Evolutionary conservation across 108 stramenopile species (phyloP), one percentile per base, ranked within the genome.

Genomic region (Pseudonitzschia delicatissima): DNA sequence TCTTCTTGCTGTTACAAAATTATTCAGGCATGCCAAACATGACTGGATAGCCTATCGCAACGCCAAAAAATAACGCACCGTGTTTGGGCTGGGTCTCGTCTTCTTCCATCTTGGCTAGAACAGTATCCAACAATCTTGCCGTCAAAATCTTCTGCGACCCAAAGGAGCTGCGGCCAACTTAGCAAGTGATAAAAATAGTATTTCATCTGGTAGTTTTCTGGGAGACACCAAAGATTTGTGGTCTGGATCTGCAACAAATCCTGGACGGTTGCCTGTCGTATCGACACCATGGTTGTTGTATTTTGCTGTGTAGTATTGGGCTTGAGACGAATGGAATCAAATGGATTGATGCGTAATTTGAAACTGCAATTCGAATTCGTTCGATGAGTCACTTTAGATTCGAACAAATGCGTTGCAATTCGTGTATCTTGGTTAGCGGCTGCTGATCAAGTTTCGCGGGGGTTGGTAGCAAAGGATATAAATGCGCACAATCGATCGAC

Each of bases 21-120:
- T n/a, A 9, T n/a, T 18, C 31, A 3, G 17, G 23, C 28, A 15
- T 7, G 45, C 12, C 37, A 11, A 37, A 20, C 9, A 12, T 9
- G 5, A 37, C 23, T 5, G 35, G n/a, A 62, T 5, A 65, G 6
- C 9, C 32, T 5, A n/a, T n/a, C n/a, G n/a, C n/a, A n/a, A n/a
- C n/a, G n/a, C n/a, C n/a, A n/a, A n/a, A n/a, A n/a, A 20, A 21
- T 0, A 18, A 69, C 68, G 31, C 36, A 64, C 72, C 66, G 39
- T 74, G 77, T 50, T 78, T 78, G 20, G 92, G 82, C 50, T 80
- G 71, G 6, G 64, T 71, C 35, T 88, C 87, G 47, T 92, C 91
- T 73, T 95, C 94, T 77, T 95, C 94, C 99, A 99, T 99, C 71
- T 99, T 99, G 27, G 98, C 99, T 33, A 99, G 72, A 2, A 98